These are phyloP conservation scores for Neurospora sp. DNA, from an alignment of 495 filamentous ascomycete genomes.

Conservation along the genomic window DNA sequence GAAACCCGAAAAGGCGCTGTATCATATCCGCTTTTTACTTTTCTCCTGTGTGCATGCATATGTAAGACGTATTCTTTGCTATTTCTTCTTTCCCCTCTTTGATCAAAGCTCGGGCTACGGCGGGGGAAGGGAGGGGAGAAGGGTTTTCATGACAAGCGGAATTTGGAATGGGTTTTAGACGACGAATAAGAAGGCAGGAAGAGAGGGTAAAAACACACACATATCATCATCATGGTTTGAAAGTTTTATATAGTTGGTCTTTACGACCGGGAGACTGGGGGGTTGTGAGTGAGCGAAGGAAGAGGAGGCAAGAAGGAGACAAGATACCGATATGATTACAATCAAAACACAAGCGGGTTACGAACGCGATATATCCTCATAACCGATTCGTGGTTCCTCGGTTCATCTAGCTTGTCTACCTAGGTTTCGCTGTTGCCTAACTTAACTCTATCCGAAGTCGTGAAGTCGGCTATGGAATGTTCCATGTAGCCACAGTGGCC, in stretches of 20 bases:
- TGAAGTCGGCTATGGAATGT: not conserved
- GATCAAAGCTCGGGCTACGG: not conserved
- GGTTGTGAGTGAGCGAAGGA: not conserved
- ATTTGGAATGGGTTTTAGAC: not conserved
- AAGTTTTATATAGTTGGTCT: not conserved
- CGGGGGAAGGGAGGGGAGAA: not conserved
- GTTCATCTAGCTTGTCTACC: not conserved
- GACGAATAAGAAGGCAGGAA: not conserved
- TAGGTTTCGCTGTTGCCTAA: not conserved
- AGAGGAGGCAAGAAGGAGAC: not conserved
- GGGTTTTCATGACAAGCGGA: not conserved
- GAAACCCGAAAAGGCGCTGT: not conserved
- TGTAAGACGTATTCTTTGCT: not conserved
- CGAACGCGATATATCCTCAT: not conserved
- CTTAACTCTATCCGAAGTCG: not conserved
- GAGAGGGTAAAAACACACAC: not conserved
- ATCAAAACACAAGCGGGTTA: not conserved
- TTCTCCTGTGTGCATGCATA: not conserved
- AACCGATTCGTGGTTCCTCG: too few species aligned
- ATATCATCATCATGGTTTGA: not conserved
- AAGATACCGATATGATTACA: not conserved
- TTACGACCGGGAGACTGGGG: not conserved
- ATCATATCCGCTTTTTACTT: not conserved
- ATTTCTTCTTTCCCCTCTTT: not conserved
- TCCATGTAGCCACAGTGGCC: not conserved